Percentiles rank a stretch among this genome's conserved stretches.
Conservation (phyloP, 179 eudicot genomes). For the Gypsophila paniculata region DNA sequence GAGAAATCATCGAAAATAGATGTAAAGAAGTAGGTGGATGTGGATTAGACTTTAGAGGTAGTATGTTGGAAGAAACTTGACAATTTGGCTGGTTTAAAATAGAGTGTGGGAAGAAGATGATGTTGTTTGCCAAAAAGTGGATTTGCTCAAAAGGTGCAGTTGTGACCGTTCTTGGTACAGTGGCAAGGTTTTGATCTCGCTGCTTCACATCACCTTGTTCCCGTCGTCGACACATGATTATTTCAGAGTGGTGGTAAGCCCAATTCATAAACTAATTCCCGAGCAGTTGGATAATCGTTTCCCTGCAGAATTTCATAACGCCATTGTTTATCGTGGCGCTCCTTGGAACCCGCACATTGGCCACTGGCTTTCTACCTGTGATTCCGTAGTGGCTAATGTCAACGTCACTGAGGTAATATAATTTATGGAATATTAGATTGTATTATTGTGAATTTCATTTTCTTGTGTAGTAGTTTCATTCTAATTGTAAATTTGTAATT, state of each 20-base stretch:
- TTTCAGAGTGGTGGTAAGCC: constrained; percentile 38
- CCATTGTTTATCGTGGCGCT: constrained; percentile 75
- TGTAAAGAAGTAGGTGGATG: too few relatives aligned
- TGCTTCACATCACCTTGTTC: constrained; percentile 53
- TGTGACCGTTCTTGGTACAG: constrained; percentile 46
- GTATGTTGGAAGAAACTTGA: neutral
- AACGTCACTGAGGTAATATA: constrained; percentile 61
- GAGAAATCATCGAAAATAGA: too few relatives aligned
- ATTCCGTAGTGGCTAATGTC: constrained; percentile 40
- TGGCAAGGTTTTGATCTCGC: constrained; percentile 44
- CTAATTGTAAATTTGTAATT: neutral
- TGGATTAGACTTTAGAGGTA: too few relatives aligned
- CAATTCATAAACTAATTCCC: constrained; percentile 22
- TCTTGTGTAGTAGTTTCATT: neutral
- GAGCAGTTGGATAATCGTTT: constrained; percentile 36
- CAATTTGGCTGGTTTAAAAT: neutral
- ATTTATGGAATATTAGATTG: neutral
- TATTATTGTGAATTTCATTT: neutral
- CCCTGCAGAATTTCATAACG: constrained; percentile 60
- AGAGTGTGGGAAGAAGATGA: constrained; percentile 21
- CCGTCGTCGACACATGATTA: constrained; percentile 45
- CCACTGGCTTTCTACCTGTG: constrained; percentile 80
- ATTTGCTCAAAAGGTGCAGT: constrained; percentile 57
- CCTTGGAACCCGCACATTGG: constrained; percentile 94
- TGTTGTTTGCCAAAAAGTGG: constrained; percentile 54